phyloP scores from a whole-genome alignment of 495 filamentous ascomycete genomes.

The Xylaria nigripes region DNA sequence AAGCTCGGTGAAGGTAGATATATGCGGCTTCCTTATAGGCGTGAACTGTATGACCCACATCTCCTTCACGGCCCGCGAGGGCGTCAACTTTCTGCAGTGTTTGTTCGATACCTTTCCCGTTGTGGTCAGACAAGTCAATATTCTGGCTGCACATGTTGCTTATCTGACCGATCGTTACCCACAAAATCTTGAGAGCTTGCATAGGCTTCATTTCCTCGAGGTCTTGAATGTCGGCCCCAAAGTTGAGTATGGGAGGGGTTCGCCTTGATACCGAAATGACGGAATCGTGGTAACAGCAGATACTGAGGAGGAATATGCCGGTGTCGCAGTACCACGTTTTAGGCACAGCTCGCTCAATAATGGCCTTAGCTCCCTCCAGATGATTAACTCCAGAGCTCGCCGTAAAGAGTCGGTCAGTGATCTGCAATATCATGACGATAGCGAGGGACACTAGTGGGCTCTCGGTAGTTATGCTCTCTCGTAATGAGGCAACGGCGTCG shows the following conservation, averaged over 20 bases:
- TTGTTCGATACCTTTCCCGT: conserved; percentile 12
- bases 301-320: conserved; percentile 19
- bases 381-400: conserved; percentile 24
- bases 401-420: conserved; percentile 22
- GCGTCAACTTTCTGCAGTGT: conserved; percentile 13
- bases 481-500: conserved; percentile 15
- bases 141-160: conserved; percentile 18
- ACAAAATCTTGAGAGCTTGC: conserved; percentile 16
- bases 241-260: conserved; percentile 18
- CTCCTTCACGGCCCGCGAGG: conserved; percentile 6
- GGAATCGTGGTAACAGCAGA: conserved; percentile 24
- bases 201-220: conserved; percentile 20
- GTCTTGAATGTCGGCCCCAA: conserved; percentile 8
- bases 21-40: conserved; percentile 24
- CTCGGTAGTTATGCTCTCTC: conserved; percentile 16
- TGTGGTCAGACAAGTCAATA: conserved; percentile 2
- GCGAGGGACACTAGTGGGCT: conserved; percentile 22
- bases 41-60: conserved; percentile 18
- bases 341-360: conserved; percentile 14
- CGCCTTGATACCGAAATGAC: conserved; percentile 20
- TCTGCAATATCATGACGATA: conserved; percentile 22
- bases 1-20: conserved; percentile 26
- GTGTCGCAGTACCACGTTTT: conserved; percentile 13
- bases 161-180: conserved; percentile 20
- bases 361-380: conserved; percentile 21